Evolutionary conservation across 192 early-diverging fungal genomes (phyloP), one percentile per base, ranked within the genome.

Genomic region (Coemansia sp.): DNA sequence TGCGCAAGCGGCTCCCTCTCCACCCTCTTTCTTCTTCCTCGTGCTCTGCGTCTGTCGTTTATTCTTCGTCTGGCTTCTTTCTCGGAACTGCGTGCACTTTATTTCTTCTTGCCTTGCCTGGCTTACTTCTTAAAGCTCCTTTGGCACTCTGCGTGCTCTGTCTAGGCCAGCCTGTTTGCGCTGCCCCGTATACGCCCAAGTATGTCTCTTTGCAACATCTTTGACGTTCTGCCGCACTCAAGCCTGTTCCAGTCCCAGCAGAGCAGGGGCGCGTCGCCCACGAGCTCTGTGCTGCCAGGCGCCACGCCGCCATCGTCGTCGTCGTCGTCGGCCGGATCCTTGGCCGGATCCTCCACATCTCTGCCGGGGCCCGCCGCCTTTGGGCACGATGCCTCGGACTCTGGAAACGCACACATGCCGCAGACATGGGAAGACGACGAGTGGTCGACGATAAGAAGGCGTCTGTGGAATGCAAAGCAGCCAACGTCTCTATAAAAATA

Each of bases 401-500:
- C 55, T 22, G 34, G 34, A 0, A 34, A 36, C 23, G 34, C 18
- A 32, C 55, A 32, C 19, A 36, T 20, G 55, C n/a, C 55, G 8
- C 55, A 56, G 20, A 34, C 20, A 16, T 77, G 74, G 74, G 58
- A 39, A 28, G 46, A 58, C 51, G 66, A 73, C 64, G 76, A 73
- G 45, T 78, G 76, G 76, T 60, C 71, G 3, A 60, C 65, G 35
- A 72, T 78, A 67, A 71, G 71, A 22, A 59, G 47, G 61, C 71
- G 76, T 3, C 67, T 78, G 35, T 78, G 76, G 76, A 78, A 78
- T 59, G 76, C 76, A 29, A 72, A 73, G 49, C 55, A 52, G 28
- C 49, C 51, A 6, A 27, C 29, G 53, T 62, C 34, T 13, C 50
- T 22, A 42, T 36, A 20, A 27, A 36, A 34, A 19, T 22, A 2